Percentiles rank a stretch among this genome's conserved stretches.
Evolutionary conservation across 192 early-diverging fungal species (phyloP).

Genomic region (Coemansia sp.): DNA sequence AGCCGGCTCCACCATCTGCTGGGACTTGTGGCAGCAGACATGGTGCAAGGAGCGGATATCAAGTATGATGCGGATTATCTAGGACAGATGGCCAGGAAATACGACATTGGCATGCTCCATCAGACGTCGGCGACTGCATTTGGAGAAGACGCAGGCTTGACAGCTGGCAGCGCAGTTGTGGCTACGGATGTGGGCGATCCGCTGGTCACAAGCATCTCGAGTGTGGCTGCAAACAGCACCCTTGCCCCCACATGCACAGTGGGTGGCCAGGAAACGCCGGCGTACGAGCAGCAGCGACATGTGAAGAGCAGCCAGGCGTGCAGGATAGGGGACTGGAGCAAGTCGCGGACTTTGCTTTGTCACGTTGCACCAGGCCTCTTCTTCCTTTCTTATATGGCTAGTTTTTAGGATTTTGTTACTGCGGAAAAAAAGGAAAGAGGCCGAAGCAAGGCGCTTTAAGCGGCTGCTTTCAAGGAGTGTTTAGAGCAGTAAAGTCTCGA

Average conservation of each 20-base stretch:
- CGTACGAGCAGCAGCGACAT: neutral
- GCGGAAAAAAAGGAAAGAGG: too few species aligned
- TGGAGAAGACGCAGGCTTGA: neutral
- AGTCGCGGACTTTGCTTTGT: neutral
- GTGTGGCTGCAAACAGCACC: conserved; percentile 20
- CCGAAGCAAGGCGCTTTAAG: neutral
- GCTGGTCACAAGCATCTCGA: conserved; percentile 17
- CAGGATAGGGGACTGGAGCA: neutral
- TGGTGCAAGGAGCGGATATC: conserved; percentile 15
- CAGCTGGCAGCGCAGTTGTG: neutral
- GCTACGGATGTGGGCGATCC: neutral
- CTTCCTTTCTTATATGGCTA: neutral
- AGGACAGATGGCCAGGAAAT: conserved; percentile 18
- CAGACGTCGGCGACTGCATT: conserved; percentile 16
- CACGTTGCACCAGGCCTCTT: neutral
- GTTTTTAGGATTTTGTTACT: neutral
- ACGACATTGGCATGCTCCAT: conserved; percentile 31
- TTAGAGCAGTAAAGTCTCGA: too few species aligned
- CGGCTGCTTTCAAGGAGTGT: too few species aligned
- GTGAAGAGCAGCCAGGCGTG: neutral
- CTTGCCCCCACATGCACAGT: conserved; percentile 16
- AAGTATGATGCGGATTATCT: conserved; percentile 24
- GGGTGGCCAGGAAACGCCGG: neutral
- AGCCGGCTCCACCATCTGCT: conserved; percentile 27
- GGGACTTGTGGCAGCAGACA: conserved; percentile 20